These are phyloP conservation scores for Tubosaeta brunneosetosa DNA, from an alignment of 768 basidiomycete genomes.

Conservation along the genomic window DNA sequence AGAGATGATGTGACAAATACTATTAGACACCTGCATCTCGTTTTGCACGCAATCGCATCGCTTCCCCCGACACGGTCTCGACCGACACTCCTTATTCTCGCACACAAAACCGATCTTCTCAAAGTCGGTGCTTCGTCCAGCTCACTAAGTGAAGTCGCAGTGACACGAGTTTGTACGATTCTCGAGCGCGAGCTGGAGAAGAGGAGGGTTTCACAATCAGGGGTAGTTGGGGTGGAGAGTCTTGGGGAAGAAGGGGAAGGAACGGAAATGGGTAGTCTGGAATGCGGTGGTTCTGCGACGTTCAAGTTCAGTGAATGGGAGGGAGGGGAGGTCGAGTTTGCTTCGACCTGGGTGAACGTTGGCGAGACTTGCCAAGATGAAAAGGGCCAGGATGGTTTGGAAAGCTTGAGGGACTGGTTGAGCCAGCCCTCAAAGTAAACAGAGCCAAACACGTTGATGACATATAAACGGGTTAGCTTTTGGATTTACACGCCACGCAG, in stretches of 20 bases:
- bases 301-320: constrained; percentile 84
- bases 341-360: constrained; percentile 51
- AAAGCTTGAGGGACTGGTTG: constrained; percentile 46
- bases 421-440: constrained; percentile 37
- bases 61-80: constrained; percentile 64
- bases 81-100: constrained; percentile 62
- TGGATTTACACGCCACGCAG: constrained; percentile 37
- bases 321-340: constrained; percentile 69
- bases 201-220: constrained; percentile 57
- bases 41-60: constrained; percentile 66
- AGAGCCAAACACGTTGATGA: constrained; percentile 22
- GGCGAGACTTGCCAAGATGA: constrained; percentile 28
- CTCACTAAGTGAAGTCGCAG: constrained; percentile 44
- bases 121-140: constrained; percentile 39
- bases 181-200: constrained; percentile 85
- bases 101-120: constrained; percentile 74
- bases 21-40: constrained; percentile 64
- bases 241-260: constrained; percentile 65
- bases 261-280: constrained; percentile 68
- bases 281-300: constrained; percentile 50
- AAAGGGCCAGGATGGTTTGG: constrained; percentile 35
- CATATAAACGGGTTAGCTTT: constrained; percentile 8
- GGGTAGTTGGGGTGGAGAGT: constrained; percentile 67
- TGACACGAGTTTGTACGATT: constrained; percentile 67
- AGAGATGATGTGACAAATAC: neutral